Conservation (phyloP, 2,329 filamentous ascomycete genomes). For the Diaporthe velutina region DNA sequence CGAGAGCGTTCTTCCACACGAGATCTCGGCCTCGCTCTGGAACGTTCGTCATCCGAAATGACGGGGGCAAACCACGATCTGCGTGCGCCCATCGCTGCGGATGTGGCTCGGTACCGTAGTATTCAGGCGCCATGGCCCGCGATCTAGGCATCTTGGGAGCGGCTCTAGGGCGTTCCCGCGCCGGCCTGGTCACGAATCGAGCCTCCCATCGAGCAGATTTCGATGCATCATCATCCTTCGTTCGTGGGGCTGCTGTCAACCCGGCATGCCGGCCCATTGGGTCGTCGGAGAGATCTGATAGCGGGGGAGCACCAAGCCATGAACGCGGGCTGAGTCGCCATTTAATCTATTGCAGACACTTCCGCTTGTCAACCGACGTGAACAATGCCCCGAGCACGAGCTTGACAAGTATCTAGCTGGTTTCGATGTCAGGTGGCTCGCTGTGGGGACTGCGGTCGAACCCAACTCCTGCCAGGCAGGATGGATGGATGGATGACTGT, state of each 20-base stretch:
- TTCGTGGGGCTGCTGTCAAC: neutral
- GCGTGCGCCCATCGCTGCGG: constrained; percentile 14
- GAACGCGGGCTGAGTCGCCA: constrained; percentile 23
- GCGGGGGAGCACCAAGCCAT: constrained; percentile 10
- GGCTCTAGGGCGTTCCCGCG: neutral
- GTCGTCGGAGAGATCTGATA: constrained; percentile 2
- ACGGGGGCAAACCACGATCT: constrained; percentile 15
- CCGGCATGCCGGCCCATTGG: constrained; percentile 8
- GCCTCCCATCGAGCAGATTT: neutral
- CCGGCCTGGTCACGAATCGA: neutral
- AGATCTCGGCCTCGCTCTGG: constrained; percentile 10
- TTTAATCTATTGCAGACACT: constrained; percentile 32
- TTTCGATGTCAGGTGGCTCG: constrained; percentile 21
- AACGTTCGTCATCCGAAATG: constrained; percentile 31
- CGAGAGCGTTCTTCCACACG: constrained; percentile 2
- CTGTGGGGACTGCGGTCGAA: neutral
- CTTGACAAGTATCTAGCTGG: neutral
- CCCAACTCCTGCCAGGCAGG: neutral
- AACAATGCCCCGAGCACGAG: constrained; percentile 29
- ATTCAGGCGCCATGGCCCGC: neutral
- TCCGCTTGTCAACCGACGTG: constrained; percentile 30
- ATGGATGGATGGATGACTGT: constrained; percentile 3
- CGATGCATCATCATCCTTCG: constrained; percentile 20
- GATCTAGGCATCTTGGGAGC: neutral
- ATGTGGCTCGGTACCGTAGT: constrained; percentile 3